Percentiles rank a stretch among this genome's conserved stretches.
These are phyloP conservation scores for Meripilus lineatus DNA, from an alignment of 1,284 basidiomycete species.

Conservation along the genomic window DNA sequence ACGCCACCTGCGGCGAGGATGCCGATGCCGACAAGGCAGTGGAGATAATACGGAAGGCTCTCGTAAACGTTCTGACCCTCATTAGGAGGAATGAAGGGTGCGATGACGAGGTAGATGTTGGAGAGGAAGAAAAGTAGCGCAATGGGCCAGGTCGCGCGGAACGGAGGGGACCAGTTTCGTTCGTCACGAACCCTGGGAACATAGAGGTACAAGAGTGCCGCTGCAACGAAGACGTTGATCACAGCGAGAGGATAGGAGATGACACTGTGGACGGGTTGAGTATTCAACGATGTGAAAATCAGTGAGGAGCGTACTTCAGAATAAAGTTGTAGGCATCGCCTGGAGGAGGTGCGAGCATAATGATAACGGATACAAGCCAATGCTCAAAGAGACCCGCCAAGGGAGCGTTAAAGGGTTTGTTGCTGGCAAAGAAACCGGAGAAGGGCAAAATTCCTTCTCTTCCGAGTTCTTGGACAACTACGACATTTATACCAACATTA, in stretches of 20 bases:
- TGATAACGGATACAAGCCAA: conserved; percentile 44
- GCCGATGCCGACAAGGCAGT: conserved; percentile 40
- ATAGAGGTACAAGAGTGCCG: conserved; percentile 51
- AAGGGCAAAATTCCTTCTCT: conserved; percentile 60
- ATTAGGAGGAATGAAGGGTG: conserved; percentile 52
- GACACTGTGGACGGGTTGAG: conserved; percentile 27
- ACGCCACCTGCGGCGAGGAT: conserved; percentile 45
- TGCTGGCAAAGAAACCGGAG: conserved; percentile 54
- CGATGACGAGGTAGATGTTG: conserved; percentile 50
- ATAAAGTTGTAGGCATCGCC: conserved; percentile 64
- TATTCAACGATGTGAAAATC: neutral
- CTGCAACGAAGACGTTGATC: conserved; percentile 50
- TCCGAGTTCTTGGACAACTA: conserved; percentile 63
- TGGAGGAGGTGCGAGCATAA: conserved; percentile 48
- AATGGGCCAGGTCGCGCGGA: conserved; percentile 41
- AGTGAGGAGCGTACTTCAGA: conserved; percentile 41
- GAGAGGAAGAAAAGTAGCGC: conserved; percentile 49
- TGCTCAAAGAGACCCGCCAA: conserved; percentile 50
- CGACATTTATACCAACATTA: neutral
- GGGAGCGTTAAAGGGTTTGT: conserved; percentile 57
- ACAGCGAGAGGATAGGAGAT: conserved; percentile 45
- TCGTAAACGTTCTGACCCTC: conserved; percentile 42
- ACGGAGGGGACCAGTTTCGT: conserved; percentile 58
- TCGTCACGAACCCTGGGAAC: conserved; percentile 29
- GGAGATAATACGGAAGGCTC: conserved; percentile 57